A percentile compares a stretch with the other conserved stretches of the same genome.
Conservation (phyloP, 1,284 basidiomycete species). For the Trametes sp. region DNA sequence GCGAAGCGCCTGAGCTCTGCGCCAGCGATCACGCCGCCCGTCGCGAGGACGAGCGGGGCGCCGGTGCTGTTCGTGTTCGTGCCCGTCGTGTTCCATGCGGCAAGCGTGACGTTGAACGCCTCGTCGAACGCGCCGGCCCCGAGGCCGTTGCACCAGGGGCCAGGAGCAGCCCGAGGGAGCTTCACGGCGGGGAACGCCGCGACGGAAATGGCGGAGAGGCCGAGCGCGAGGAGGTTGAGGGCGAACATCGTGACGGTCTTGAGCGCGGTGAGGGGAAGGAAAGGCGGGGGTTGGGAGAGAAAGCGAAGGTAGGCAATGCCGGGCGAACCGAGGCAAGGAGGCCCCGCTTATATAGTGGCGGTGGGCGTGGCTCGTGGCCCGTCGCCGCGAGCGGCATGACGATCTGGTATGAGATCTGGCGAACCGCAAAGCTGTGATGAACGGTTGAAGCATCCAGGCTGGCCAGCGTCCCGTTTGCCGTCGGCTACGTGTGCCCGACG, state of each 20-base stretch:
- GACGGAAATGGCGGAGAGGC: conserved; percentile 19
- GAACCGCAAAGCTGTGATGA: conserved; percentile 1
- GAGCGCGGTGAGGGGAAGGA: conserved; percentile 7
- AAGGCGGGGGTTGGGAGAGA: conserved; percentile 8
- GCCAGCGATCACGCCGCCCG: conserved; percentile 31
- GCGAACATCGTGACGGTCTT: conserved; percentile 23
- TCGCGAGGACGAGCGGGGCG: conserved; percentile 33
- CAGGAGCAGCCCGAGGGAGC: conserved; percentile 14
- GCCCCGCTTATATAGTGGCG: not conserved
- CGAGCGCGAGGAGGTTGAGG: conserved; percentile 24
- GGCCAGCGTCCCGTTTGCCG: conserved; percentile 1
- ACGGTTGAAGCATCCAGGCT: not conserved
- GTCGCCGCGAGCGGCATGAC: conserved; percentile 8
- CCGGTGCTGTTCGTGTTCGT: conserved; percentile 37
- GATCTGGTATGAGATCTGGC: not conserved
- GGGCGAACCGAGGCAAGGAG: not conserved
- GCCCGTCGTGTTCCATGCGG: conserved; percentile 32
- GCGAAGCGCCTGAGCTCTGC: conserved; percentile 30
- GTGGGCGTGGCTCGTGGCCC: not conserved
- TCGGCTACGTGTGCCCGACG: not conserved
- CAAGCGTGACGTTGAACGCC: conserved; percentile 32
- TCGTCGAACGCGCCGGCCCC: conserved; percentile 34
- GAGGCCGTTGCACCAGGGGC: conserved; percentile 31
- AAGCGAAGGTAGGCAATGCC: conserved; percentile 2
- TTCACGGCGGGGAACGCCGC: conserved; percentile 18